Percentiles rank a stretch among this genome's conserved stretches.
These are phyloP conservation scores for Zygnema cylindricum DNA, from an alignment of 139 green algal genomes.

Conservation along the genomic window DNA sequence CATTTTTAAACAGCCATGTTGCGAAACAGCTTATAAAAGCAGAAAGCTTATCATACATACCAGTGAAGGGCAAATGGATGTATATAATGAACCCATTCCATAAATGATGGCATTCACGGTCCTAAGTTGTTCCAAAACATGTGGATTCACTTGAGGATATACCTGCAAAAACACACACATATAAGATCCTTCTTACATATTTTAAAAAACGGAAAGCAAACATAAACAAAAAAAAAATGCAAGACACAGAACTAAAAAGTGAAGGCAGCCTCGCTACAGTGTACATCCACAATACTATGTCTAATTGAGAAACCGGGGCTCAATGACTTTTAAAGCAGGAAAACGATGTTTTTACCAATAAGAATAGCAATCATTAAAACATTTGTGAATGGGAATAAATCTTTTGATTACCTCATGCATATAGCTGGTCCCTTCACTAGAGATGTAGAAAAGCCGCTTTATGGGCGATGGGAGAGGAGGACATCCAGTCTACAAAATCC, in stretches of 20 bases:
- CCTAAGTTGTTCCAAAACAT: slow-evolving; percentile 69
- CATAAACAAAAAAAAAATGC: too few relatives aligned
- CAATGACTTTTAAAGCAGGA: too few relatives aligned
- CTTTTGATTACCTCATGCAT: slow-evolving; percentile 53
- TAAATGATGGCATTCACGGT: slow-evolving; percentile 87
- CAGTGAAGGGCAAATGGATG: slow-evolving; percentile 90
- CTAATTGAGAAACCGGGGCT: too few relatives aligned
- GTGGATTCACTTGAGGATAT: slow-evolving; percentile 80
- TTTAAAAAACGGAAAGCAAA: too few relatives aligned
- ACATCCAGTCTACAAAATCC: slow-evolving; percentile 7
- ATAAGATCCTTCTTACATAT: too few relatives aligned
- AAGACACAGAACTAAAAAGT: too few relatives aligned
- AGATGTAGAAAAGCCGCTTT: slow-evolving; percentile 93
- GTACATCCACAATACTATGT: too few relatives aligned
- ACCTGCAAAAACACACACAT: slow-evolving; percentile 77
- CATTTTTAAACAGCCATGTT: neutral
- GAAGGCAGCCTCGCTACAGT: too few relatives aligned
- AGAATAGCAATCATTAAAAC: too few relatives aligned
- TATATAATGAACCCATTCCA: slow-evolving; percentile 98
- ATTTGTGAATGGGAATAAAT: too few relatives aligned
- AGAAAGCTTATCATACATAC: slow-evolving; percentile 63
- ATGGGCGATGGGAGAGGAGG: slow-evolving; percentile 79
- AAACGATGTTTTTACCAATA: too few relatives aligned
- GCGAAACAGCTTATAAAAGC: neutral
- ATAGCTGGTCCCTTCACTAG: slow-evolving; percentile 72